Evolutionary conservation across 257 asterid species (phyloP), one percentile per base, ranked within the genome.

Genomic region (Cinchona pubescens): DNA sequence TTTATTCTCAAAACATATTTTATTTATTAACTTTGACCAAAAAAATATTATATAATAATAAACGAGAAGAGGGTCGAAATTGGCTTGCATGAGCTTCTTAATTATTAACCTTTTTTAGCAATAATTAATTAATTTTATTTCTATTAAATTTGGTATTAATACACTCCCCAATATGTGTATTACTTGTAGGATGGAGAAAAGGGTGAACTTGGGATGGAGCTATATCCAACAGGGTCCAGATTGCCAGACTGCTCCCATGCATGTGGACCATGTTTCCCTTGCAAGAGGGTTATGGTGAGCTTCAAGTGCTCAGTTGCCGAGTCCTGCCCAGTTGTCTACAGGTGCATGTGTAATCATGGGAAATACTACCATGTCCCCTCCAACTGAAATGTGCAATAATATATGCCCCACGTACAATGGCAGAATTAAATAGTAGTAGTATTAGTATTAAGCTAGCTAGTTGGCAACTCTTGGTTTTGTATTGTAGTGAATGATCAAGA

Each of bases 261-360:
- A 10, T 94, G 98, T 23, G 98, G 97, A 3, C 75, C 96, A 1
- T 94, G 98, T 79, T 74, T 72, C 40, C 98, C 97, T 34, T 94
- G 98, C 87, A 88, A 82, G 85, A 90, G 97, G 72, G 98, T 94
- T 27, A 89, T 88, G 85, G 90, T 94, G 37, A 89, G 97, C 88
- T 89, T 71, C 87, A 80, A 83, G 81, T 94, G 97, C 80, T 75
- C 96, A 0, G 9, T 46, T 67, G 92, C 89, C 0, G 98, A 94
- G 85, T 90, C 98, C 3, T 94, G 98, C 83, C 98, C 98, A 3
- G 79, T 94, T 56, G 91, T 94, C 78, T 94, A 94, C 84, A 91
- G 92, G 68, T 94, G 98, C 89, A 88, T 86, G 90, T 94, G 98
- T 82, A 92, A 79, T n/a, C n/a, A n/a, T 74, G 98, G 98, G 30